phyloP scores from a whole-genome alignment of 1,139 yeast genomes.

The Spencermartinsiella ligniputridi region DNA sequence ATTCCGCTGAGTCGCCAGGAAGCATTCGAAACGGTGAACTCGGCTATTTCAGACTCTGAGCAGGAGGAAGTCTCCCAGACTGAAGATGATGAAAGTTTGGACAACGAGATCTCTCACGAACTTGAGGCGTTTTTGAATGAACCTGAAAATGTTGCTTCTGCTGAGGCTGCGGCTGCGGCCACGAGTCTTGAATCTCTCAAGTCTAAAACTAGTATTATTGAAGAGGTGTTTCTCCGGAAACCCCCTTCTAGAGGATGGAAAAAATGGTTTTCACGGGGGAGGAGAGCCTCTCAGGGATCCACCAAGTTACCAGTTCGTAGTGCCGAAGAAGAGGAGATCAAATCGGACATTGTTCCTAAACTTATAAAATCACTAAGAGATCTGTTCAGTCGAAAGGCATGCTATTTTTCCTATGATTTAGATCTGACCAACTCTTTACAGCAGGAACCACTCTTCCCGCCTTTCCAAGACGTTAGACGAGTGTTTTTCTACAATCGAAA shows the following conservation, averaged over 20 bases:
- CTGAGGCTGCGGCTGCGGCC: not conserved
- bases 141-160: not conserved
- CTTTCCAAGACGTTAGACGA: conserved; percentile 9
- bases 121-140: not conserved
- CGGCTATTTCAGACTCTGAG: conserved; percentile 1
- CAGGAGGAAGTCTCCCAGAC: conserved; percentile 1
- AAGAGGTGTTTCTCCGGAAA: conserved; percentile 13
- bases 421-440: conserved; percentile 18
- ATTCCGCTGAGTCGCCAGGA: conserved; percentile 17
- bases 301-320: not conserved
- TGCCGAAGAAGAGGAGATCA: not conserved
- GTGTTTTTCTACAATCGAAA: conserved; percentile 34
- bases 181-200: not conserved
- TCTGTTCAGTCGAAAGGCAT: conserved; percentile 16
- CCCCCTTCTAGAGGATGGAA: conserved; percentile 11
- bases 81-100: not conserved
- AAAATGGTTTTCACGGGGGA: conserved; percentile 10
- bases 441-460: conserved; percentile 4
- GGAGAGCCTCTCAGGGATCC: not conserved
- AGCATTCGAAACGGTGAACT: conserved; percentile 4
- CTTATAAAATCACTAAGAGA: conserved; percentile 13
- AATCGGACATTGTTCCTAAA: conserved; percentile 16
- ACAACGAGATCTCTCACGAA: conserved; percentile 1
- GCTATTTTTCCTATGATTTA: conserved; percentile 24
- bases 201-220: conserved; percentile 8